phyloP scores from a whole-genome alignment of 768 basidiomycete genomes.

The Mycena latifolia region DNA sequence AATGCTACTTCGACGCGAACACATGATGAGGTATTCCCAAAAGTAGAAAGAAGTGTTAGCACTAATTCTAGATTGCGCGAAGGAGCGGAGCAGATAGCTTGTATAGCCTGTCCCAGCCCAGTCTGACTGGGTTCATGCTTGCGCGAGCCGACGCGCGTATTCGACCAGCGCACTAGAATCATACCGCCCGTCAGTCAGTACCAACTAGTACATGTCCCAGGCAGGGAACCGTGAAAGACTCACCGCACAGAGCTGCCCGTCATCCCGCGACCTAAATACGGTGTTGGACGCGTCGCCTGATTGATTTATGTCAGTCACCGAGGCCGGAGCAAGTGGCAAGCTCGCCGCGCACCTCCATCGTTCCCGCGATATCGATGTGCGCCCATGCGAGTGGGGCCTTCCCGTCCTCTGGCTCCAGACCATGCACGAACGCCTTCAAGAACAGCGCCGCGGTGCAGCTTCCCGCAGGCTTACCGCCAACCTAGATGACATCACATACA shows the following conservation, averaged over 20 bases:
- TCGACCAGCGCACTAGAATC: constrained; percentile 18
- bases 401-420: constrained; percentile 73
- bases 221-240: not conserved
- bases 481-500: no score
- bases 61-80: no score
- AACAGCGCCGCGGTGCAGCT: constrained; percentile 88
- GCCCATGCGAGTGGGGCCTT: constrained; percentile 81
- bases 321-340: no score
- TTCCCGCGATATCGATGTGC: constrained; percentile 86
- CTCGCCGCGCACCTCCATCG: constrained; percentile 68
- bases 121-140: no score
- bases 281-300: constrained; percentile 27
- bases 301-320: no score
- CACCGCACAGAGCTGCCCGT: constrained; percentile 40
- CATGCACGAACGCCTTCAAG: constrained; percentile 85
- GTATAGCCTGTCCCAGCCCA: no score
- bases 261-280: constrained; percentile 47
- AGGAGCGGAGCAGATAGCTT: not conserved
- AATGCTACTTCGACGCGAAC: no score
- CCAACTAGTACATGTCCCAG: not conserved
- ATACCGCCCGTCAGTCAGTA: not conserved
- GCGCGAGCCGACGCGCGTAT: constrained; percentile 28
- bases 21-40: no score
- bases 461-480: constrained; percentile 80
- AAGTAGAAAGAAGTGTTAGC: no score